Conservation (phyloP, 352 stramenopile species). For the Phytophthora capsici region DNA sequence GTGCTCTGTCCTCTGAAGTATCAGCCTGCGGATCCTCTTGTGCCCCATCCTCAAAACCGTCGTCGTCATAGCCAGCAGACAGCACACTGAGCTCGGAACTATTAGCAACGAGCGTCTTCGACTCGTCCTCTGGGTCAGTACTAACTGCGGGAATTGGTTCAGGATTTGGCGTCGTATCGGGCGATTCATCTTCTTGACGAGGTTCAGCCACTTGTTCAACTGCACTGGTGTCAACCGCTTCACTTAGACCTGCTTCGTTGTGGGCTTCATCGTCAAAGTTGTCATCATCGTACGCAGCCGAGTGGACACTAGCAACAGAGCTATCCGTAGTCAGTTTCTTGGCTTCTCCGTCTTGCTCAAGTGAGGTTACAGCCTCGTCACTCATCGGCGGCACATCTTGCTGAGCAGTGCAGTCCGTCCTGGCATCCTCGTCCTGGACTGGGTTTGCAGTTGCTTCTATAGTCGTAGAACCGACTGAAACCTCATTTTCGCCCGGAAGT, state of each 20-base stretch:
- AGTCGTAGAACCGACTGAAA: neutral
- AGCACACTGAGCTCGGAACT: slow-evolving; percentile 24
- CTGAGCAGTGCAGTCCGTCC: neutral
- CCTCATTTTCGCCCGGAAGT: neutral
- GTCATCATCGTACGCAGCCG: slow-evolving; percentile 30
- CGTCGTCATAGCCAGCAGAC: slow-evolving; percentile 34
- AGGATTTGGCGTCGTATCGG: no score
- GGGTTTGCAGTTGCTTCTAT: neutral
- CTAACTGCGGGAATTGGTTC: neutral
- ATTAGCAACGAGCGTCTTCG: slow-evolving; percentile 13
- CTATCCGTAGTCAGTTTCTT: slow-evolving; percentile 15
- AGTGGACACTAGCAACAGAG: slow-evolving; percentile 27
- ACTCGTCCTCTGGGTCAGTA: neutral
- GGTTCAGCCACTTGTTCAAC: slow-evolving; percentile 9
- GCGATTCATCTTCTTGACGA: neutral
- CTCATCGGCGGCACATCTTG: neutral
- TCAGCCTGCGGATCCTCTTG: slow-evolving; percentile 4
- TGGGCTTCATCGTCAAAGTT: slow-evolving; percentile 34
- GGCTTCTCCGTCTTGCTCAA: slow-evolving; percentile 5
- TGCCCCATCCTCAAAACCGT: slow-evolving; percentile 30
- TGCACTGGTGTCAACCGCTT: neutral
- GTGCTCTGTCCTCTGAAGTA: slow-evolving; percentile 2
- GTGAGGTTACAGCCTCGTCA: neutral
- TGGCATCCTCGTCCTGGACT: neutral
- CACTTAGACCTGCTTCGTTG: slow-evolving; percentile 3